Base-by-base conservation (phyloP, 306 rosid species). In the Comarum palustre region DNA sequence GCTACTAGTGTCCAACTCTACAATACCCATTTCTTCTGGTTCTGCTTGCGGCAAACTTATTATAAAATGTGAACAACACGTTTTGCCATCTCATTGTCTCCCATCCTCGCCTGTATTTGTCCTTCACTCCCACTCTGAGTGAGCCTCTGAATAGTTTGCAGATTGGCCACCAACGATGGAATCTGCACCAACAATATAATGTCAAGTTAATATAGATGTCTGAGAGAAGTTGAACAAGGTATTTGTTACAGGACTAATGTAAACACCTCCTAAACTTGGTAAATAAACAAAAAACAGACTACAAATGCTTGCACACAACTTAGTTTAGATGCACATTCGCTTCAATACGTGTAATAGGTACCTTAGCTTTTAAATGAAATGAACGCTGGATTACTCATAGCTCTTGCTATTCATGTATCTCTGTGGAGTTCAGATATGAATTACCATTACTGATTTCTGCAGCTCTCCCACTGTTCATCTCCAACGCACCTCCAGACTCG, bases 401-500 rank as follows among this genome's bases (percentile, higher is more conserved):
- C 42, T 73, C 61, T 15, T 70, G 73, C 71, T 66, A 86, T 78
- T 86, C 90, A 67, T 82, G 88, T 63, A 87, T 90, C 86, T 94
- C 96, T 29, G 81, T 60, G 19, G 84, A 82, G 77, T 76, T 71
- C 71, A 74, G 27, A 32, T 27, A 76, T 12, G 77, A 74, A 73
- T 73, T 80, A 68, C 69, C 82, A 10, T 46, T 62, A 61, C 34
- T 64, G 12, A 52, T n/a, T 66, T 81, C 88, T 2, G 59, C 75
- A 31, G 84, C 75, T 32, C 83, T 96, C 47, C 89, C 96, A 69
- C 42, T 58, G 34, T 24, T 57, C 36, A 55, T 43, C 59, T 84
- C 90, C 4, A 66, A 69, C 38, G 84, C 77, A 29, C 87, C 96
- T 47, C 90, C 96, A 67, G 85, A 73, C 76, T 87, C 92, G 15